These are phyloP conservation scores for Aspergillus versicolor DNA, from an alignment of 2,329 filamentous ascomycete genomes.

Conservation along the genomic window DNA sequence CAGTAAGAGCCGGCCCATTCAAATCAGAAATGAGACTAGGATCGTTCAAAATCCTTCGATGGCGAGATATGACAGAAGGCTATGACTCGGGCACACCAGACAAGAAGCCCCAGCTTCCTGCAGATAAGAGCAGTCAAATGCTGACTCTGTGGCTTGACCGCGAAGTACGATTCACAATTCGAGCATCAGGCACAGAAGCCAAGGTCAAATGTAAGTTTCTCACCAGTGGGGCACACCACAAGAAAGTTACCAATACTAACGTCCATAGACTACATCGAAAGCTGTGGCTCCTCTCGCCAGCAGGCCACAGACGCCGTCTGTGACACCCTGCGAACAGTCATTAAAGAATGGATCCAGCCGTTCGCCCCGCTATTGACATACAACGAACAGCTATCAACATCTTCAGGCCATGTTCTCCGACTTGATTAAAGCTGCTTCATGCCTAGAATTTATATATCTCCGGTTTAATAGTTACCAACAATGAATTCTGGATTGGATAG, in stretches of 20 bases:
- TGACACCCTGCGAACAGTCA: conserved; percentile 36
- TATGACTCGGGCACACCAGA: conserved; percentile 57
- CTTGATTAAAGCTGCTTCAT: conserved; percentile 12
- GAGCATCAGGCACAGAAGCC: conserved; percentile 64
- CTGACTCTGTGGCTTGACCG: conserved; percentile 60
- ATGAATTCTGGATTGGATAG: background rate
- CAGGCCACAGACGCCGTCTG: conserved; percentile 38
- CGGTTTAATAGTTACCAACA: background rate
- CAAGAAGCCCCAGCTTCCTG: conserved; percentile 55
- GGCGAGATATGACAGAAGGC: conserved; percentile 62
- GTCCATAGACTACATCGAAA: conserved; percentile 44
- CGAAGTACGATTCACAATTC: conserved; percentile 56
- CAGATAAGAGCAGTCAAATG: conserved; percentile 61
- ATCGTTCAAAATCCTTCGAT: conserved; percentile 53
- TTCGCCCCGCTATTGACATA: conserved; percentile 41
- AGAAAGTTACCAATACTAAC: background rate
- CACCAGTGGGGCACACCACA: background rate
- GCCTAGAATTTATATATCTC: background rate
- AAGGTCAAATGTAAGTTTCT: conserved; percentile 59
- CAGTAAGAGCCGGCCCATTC: conserved; percentile 49
- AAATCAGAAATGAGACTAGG: conserved; percentile 51
- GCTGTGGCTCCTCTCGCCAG: conserved; percentile 36
- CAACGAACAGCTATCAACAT: conserved; percentile 35
- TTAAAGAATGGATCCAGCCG: conserved; percentile 39
- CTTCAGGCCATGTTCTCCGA: conserved; percentile 36